phyloP scores from a whole-genome alignment of 352 stramenopile species.

The Phytophthora foliorum region DNA sequence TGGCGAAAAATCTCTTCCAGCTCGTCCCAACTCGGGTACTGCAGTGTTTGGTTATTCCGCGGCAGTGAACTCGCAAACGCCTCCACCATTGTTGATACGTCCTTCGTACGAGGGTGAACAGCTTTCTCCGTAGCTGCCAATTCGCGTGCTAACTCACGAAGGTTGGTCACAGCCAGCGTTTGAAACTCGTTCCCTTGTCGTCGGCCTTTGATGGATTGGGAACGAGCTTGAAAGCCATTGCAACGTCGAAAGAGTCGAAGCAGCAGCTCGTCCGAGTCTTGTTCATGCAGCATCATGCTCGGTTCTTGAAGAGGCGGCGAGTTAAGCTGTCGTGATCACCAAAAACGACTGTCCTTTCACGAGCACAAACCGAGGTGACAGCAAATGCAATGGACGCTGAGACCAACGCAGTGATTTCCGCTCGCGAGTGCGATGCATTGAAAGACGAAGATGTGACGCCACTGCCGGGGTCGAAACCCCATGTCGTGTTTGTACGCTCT shows the following conservation, averaged over 20 bases:
- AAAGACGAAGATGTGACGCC: constrained; percentile 44
- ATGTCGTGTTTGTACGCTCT: constrained; percentile 52
- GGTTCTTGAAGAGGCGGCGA: constrained; percentile 28
- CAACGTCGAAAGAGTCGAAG: constrained; percentile 41
- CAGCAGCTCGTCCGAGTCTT: constrained; percentile 37
- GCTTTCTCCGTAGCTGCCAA: constrained; percentile 30
- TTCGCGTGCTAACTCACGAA: constrained; percentile 31
- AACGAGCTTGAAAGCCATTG: constrained; percentile 1
- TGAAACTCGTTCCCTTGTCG: constrained; percentile 10
- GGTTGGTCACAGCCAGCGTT: constrained; percentile 45
- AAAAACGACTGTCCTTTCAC: constrained; percentile 33
- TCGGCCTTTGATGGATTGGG: constrained; percentile 14
- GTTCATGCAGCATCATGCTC: constrained; percentile 28
- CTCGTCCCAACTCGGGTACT: constrained; percentile 32
- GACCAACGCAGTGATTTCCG: constrained; percentile 9
- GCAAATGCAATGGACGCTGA: constrained; percentile 27
- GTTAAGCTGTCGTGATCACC: neutral
- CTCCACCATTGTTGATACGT: neutral
- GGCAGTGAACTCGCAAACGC: neutral
- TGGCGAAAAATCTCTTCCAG: constrained; percentile 48
- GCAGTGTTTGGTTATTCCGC: constrained; percentile 12
- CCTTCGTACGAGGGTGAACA: constrained; percentile 16
- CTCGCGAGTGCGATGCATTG: constrained; percentile 36
- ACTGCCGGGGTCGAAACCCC: constrained; percentile 40
- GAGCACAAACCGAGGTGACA: neutral